Percentiles rank a stretch among this genome's conserved stretches.
Evolutionary conservation across 129 eudicot genomes (phyloP).

Genomic region (Arctium minus): DNA sequence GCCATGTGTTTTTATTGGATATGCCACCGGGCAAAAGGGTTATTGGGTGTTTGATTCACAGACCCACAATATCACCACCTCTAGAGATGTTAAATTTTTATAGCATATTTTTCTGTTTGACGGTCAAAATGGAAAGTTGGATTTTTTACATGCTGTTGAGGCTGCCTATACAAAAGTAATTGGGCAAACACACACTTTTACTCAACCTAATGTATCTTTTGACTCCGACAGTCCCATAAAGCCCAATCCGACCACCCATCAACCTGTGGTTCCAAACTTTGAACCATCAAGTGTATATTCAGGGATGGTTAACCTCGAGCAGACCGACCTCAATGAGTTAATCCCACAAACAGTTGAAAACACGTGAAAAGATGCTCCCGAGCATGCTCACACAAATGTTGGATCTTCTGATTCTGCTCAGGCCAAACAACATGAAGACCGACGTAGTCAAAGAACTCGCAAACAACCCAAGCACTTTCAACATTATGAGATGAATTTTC

Average conservation of each 20-base stretch:
- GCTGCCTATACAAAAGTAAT: neutral
- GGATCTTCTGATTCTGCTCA: neutral
- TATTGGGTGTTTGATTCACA: neutral
- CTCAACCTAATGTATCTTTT: neutral
- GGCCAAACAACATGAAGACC: neutral
- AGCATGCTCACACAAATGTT: neutral
- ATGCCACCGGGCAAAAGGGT: neutral
- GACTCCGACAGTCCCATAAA: neutral
- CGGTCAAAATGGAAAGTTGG: neutral
- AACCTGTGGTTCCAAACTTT: neutral
- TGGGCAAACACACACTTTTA: neutral
- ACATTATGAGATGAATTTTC: neutral
- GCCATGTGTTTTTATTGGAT: neutral
- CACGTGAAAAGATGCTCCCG: neutral
- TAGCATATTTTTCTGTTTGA: neutral
- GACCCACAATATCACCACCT: neutral
- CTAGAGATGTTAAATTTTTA: neutral
- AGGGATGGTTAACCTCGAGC: neutral
- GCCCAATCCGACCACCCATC: neutral
- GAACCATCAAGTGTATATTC: neutral
- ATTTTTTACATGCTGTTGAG: neutral
- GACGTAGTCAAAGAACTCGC: neutral
- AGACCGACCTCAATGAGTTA: neutral
- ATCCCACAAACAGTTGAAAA: neutral
- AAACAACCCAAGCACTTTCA: neutral